phyloP scores from a whole-genome alignment of 805 yeast species.

The Metschnikowia lachancei region DNA sequence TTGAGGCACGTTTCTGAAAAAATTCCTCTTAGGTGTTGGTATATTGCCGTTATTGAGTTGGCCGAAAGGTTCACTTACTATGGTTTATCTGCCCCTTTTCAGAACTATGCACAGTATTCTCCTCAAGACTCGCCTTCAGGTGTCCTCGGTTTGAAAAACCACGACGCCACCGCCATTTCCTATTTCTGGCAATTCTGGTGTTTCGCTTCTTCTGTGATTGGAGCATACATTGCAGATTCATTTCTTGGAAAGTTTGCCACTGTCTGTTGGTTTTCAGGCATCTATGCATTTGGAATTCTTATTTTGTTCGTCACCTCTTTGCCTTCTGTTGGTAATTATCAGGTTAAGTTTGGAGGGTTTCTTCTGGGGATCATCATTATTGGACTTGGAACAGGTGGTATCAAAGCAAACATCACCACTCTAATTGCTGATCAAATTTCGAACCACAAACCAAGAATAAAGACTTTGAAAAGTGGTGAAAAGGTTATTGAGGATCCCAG shows the following conservation, averaged over 20 bases:
- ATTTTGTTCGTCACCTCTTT: conserved; percentile 66
- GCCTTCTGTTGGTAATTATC: conserved; percentile 49
- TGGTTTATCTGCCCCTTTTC: conserved; percentile 19
- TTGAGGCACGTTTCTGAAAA: conserved; percentile 47
- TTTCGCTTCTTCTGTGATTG: conserved; percentile 14
- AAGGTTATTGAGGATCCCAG: conserved; percentile 16
- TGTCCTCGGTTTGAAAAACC: conserved; percentile 9
- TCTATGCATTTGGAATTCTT: conserved; percentile 61
- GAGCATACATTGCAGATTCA: conserved; percentile 58
- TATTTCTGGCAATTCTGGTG: conserved; percentile 20
- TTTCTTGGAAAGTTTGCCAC: conserved; percentile 70
- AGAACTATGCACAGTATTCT: conserved; percentile 16
- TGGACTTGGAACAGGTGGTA: conserved; percentile 79
- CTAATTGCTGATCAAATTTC: conserved; percentile 58
- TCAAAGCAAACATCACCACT: conserved; percentile 72
- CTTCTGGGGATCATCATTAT: conserved; percentile 53
- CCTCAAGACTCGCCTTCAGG: conserved; percentile 16
- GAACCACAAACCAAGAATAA: conserved; percentile 36
- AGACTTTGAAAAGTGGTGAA: conserved; percentile 28
- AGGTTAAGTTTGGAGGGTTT: conserved; percentile 62
- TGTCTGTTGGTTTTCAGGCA: conserved; percentile 54
- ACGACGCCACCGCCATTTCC: conserved; percentile 16
- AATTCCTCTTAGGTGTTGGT: conserved; percentile 18
- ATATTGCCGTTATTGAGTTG: conserved; percentile 16
- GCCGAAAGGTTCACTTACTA: conserved; percentile 18